Evolutionary conservation across 805 yeast species (phyloP), one percentile per base, ranked within the genome.

Genomic region (Pachysolen tannophilus): DNA sequence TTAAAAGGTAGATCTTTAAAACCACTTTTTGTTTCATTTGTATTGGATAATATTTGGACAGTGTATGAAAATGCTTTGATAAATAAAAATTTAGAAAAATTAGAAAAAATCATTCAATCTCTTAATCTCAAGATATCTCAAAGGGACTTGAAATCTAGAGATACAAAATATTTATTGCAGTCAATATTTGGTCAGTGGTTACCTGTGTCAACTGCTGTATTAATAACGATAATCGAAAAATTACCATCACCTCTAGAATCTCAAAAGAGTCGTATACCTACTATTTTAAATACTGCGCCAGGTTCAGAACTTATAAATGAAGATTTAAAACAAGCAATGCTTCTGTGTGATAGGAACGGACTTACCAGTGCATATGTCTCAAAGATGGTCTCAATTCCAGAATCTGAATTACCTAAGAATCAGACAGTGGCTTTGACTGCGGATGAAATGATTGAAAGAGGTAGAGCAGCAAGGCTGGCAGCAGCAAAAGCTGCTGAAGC

Each of bases 21-120:
- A 52, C 94, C 95, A 0, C 56, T 92, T 43, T 92, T 92, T 65
- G 96, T 86, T 0, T 78, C 83, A 9, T 71, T 92, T 42, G 81
- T 90, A 6, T 60, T 92, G 43, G 97, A 90, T 28, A 90, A 79
- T 44, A 80, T 92, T 18, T 92, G 97, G 97, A 82, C 83, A 32
- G 75, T 92, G 6, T 92, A 92, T 49, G 82, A 82, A 35, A 75
- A 78, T 34, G 73, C 84, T 33, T 60, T 80, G 8, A 48, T 72
- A 8, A 74, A 81, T 24, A 71, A 80, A 43, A 75, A 90, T 53
- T 65, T 68, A 15, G 94, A 79, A 32, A 75, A 75, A 42, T 59
- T 88, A 34, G 82, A 75, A 38, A 87, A 82, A 47, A 86, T 92
- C 36, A 78, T 83, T 8, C 65, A 62, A 27, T 74, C 92, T 8